Evolutionary conservation across 805 yeast genomes (phyloP).

Genomic region (Ogataea saltuana): DNA sequence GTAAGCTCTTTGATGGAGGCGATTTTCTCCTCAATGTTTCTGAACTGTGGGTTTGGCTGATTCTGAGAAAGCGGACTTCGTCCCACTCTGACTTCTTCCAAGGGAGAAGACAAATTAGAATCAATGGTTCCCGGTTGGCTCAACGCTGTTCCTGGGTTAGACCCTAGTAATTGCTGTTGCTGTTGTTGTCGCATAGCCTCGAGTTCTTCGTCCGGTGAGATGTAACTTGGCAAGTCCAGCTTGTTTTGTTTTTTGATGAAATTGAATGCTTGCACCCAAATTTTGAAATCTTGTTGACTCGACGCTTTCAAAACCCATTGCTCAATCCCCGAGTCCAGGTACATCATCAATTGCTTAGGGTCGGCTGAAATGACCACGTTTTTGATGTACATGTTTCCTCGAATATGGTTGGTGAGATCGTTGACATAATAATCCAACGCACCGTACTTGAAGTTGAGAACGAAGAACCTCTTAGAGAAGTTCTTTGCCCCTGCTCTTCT

Average conservation of each 20-base stretch:
- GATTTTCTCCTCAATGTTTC: conserved; percentile 22
- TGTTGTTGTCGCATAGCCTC: conserved; percentile 2
- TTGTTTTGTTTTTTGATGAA: conserved; percentile 39
- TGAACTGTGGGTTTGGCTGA: conserved; percentile 16
- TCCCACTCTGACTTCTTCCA: conserved; percentile 22
- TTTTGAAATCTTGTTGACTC: conserved; percentile 62
- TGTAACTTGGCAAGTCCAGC: conserved; percentile 8
- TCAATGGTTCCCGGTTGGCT: neutral
- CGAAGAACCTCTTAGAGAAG: conserved; percentile 80
- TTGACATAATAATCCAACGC: conserved; percentile 78
- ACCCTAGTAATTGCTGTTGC: conserved; percentile 13
- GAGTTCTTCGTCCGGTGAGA: conserved; percentile 1
- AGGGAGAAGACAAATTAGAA: conserved; percentile 4
- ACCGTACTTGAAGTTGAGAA: conserved; percentile 79
- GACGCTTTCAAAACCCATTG: conserved; percentile 84
- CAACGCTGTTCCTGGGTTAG: conserved; percentile 17
- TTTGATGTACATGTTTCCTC: conserved; percentile 91
- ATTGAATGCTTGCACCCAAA: conserved; percentile 84
- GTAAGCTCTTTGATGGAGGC: conserved; percentile 19
- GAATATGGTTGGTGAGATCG: conserved; percentile 65
- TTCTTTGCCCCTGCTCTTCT: conserved; percentile 82
- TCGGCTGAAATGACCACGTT: conserved; percentile 83
- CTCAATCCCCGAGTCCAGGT: conserved; percentile 93
- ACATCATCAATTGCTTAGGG: conserved; percentile 62
- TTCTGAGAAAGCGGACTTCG: conserved; percentile 10